Conservation (phyloP, 1,284 basidiomycete species). For the Microbotryum scabiosae region DNA sequence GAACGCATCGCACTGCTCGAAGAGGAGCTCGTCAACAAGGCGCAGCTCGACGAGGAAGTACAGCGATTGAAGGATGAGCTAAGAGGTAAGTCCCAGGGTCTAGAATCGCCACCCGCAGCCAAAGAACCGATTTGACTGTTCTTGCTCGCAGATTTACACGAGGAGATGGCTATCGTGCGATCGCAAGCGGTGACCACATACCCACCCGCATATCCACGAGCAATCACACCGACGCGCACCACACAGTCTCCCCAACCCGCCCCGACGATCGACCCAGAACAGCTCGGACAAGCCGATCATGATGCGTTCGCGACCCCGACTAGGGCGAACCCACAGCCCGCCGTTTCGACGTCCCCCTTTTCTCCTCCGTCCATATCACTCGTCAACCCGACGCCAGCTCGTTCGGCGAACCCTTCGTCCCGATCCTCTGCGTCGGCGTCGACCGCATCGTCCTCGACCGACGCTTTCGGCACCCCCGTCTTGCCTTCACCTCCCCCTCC, state of each 20-base stretch:
- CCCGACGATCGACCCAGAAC: not conserved
- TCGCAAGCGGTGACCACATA: not conserved
- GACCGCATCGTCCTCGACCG: not conserved
- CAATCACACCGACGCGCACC: constrained; percentile 7
- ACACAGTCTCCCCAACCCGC: not conserved
- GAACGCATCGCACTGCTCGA: constrained; percentile 97
- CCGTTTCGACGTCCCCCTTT: not conserved
- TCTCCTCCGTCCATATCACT: constrained; percentile 9
- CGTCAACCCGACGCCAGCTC: constrained; percentile 7
- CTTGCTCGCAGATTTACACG: constrained; percentile 12
- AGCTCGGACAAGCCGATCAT: no score
- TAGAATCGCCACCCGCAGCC: not conserved
- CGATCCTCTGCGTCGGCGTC: not conserved
- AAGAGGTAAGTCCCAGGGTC: constrained; percentile 54
- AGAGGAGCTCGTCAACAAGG: constrained; percentile 89
- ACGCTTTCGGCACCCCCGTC: not conserved
- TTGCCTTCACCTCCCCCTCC: not conserved
- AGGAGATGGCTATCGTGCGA: constrained; percentile 20
- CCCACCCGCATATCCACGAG: constrained; percentile 3
- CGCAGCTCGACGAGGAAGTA: constrained; percentile 78
- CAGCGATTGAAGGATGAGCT: constrained; percentile 90
- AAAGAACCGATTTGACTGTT: not conserved
- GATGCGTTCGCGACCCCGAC: not conserved
- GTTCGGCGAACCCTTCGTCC: not conserved
- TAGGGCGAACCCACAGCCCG: not conserved